Percentiles rank a stretch among this genome's conserved stretches.
Conservation (phyloP, 495 filamentous ascomycete species). For the Podospora sp. region DNA sequence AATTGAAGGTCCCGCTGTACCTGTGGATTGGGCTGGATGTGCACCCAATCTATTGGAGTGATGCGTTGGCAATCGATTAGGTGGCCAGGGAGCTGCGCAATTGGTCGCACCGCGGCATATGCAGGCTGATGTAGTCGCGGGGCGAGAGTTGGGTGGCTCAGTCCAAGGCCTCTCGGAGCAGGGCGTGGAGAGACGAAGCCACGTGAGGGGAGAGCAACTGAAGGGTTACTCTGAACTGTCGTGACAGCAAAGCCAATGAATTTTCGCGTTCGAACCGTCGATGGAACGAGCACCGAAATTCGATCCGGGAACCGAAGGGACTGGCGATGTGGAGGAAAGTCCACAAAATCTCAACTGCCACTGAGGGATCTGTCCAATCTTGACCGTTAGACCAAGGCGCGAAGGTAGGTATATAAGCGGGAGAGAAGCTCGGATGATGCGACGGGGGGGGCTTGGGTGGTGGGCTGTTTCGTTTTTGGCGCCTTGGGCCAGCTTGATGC, state of each 20-base stretch:
- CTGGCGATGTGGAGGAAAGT: slow-evolving; percentile 5
- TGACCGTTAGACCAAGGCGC: slow-evolving; percentile 44
- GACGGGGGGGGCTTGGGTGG: slow-evolving; percentile 39
- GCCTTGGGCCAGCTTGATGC: slow-evolving; percentile 55
- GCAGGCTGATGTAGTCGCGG: slow-evolving; percentile 60
- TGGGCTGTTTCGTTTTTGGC: slow-evolving; percentile 46
- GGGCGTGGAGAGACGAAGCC: slow-evolving; percentile 41
- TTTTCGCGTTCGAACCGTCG: not conserved
- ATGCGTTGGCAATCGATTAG: slow-evolving; percentile 60
- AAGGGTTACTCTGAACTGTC: slow-evolving; percentile 19
- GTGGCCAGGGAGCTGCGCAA: slow-evolving; percentile 52
- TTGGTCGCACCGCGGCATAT: slow-evolving; percentile 59
- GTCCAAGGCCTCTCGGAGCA: slow-evolving; percentile 36
- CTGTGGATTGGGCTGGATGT: slow-evolving; percentile 55
- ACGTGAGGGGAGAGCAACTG: slow-evolving; percentile 42
- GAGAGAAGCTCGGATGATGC: slow-evolving; percentile 40
- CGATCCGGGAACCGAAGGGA: not conserved
- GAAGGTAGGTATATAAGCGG: slow-evolving; percentile 36
- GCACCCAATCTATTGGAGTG: slow-evolving; percentile 59
- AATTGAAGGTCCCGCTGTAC: slow-evolving; percentile 49
- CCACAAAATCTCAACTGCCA: not conserved
- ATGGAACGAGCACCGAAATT: not conserved
- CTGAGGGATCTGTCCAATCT: slow-evolving; percentile 24
- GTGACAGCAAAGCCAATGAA: slow-evolving; percentile 20
- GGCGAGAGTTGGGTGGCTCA: slow-evolving; percentile 51